These are phyloP conservation scores for Ananas comosus DNA, from an alignment of 176 grass and related monocot genomes.

Conservation along the genomic window DNA sequence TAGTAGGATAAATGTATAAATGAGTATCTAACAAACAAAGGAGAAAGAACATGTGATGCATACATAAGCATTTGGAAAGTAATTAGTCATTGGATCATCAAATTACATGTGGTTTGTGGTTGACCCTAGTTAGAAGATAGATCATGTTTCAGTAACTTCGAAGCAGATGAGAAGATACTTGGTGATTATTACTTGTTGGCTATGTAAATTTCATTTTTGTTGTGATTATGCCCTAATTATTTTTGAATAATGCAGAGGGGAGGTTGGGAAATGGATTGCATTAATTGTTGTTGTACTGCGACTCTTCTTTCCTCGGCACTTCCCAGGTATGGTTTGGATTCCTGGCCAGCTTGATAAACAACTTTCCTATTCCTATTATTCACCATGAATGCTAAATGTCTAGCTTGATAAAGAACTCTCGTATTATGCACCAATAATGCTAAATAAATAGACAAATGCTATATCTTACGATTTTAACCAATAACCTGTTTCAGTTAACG, in stretches of 20 bases:
- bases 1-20: background rate
- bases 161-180: background rate
- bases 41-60: too few relatives aligned
- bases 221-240: background rate
- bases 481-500: too few relatives aligned
- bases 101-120: too few relatives aligned
- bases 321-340: slow-evolving; percentile 38
- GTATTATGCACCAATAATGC: too few relatives aligned
- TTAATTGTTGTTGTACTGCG: slow-evolving; percentile 60
- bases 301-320: slow-evolving; percentile 76
- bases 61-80: too few relatives aligned
- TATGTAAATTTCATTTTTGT: background rate
- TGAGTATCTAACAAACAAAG: background rate
- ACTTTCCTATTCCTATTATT: background rate
- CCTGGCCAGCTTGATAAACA: slow-evolving; percentile 1
- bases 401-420: background rate
- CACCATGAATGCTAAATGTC: background rate
- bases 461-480: too few relatives aligned
- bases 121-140: too few relatives aligned
- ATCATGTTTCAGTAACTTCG: too few relatives aligned
- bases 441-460: too few relatives aligned
- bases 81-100: too few relatives aligned
- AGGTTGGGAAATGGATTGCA: slow-evolving; percentile 74
- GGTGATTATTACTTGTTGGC: background rate
- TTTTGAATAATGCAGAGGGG: slow-evolving; percentile 46